phyloP scores from a whole-genome alignment of 257 asterid genomes.

The Penstemon eatonii region DNA sequence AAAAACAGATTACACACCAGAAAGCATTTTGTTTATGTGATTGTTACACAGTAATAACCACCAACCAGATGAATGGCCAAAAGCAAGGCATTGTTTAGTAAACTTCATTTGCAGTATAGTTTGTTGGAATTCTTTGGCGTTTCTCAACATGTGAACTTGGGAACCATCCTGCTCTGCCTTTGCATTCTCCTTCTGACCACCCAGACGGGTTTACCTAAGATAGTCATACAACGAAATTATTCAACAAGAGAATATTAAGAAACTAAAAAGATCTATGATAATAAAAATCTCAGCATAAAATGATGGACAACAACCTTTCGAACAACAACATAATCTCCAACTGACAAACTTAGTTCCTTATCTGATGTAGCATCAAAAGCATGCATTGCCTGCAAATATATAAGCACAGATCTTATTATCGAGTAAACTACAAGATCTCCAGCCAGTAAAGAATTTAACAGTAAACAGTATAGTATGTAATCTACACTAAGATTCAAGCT shows the following conservation, averaged over 20 bases:
- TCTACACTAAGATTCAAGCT: background rate
- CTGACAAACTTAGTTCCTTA: constrained; percentile 77
- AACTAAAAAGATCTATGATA: background rate
- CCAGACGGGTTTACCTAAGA: constrained; percentile 80
- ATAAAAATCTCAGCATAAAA: background rate
- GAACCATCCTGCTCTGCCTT: constrained; percentile 96
- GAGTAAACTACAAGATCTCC: background rate
- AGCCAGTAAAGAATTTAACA: constrained; percentile 6
- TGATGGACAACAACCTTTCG: constrained; percentile 58
- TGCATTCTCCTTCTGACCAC: constrained; percentile 98
- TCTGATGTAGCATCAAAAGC: constrained; percentile 76
- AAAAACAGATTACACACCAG: too few species aligned
- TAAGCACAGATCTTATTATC: constrained; percentile 12
- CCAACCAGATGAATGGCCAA: background rate
- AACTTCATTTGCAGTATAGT: constrained; percentile 60
- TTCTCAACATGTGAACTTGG: constrained; percentile 75
- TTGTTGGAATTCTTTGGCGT: constrained; percentile 77
- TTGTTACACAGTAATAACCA: too few species aligned
- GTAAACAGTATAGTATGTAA: background rate
- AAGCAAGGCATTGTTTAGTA: constrained; percentile 33
- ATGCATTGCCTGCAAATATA: constrained; percentile 60
- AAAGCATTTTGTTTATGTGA: too few species aligned
- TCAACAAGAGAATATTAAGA: background rate
- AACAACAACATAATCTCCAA: constrained; percentile 84
- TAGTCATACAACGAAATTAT: background rate